A percentile compares a stretch with the other conserved stretches of the same genome.
Conservation (phyloP, 768 basidiomycete genomes). For the Leccinum imitatum region DNA sequence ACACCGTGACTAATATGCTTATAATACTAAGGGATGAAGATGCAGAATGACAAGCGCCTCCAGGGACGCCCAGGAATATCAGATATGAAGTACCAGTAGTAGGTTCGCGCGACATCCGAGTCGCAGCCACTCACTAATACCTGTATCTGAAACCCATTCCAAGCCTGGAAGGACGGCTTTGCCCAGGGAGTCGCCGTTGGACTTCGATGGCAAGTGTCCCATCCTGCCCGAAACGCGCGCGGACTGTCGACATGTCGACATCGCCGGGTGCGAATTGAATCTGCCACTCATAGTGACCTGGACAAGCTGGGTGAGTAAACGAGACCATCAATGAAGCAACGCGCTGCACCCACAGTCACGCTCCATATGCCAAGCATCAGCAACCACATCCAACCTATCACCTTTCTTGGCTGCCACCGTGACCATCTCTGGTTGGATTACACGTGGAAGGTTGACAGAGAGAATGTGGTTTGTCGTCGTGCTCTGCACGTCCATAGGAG, state of each 20-base stretch:
- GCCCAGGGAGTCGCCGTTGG: constrained; percentile 28
- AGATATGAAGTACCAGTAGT: constrained; percentile 7
- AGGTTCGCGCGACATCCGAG: not conserved
- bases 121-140: constrained; percentile 14
- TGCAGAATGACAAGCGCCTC: constrained; percentile 8
- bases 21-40: constrained; percentile 17
- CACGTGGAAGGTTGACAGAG: constrained; percentile 47
- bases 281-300: constrained; percentile 65
- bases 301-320: constrained; percentile 2
- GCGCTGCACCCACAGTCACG: constrained; percentile 48
- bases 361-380: constrained; percentile 64
- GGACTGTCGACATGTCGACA: constrained; percentile 52
- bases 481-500: constrained; percentile 46
- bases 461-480: constrained; percentile 42
- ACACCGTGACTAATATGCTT: constrained; percentile 19
- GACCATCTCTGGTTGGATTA: constrained; percentile 59
- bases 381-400: constrained; percentile 54
- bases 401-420: constrained; percentile 61
- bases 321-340: not conserved
- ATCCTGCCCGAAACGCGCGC: constrained; percentile 47
- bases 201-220: constrained; percentile 51
- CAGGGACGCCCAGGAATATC: not conserved
- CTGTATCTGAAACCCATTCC: constrained; percentile 33
- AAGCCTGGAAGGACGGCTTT: constrained; percentile 22
- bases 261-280: constrained; percentile 54